Base-by-base conservation (phyloP, 208 protist species). In the Angomonas ambiguus region DNA sequence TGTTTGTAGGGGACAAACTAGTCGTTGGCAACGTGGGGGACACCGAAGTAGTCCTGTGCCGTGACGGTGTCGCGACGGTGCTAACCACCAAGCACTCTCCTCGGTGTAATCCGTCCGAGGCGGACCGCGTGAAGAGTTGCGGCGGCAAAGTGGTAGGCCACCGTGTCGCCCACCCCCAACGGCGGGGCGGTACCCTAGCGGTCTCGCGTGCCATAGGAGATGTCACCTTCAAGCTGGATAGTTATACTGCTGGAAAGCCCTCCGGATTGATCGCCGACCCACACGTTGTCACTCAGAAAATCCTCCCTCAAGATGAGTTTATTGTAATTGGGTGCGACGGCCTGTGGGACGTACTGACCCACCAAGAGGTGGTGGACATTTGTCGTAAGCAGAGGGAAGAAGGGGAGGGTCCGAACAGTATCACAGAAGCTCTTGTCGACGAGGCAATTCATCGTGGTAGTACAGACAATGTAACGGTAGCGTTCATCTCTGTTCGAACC, bases 121-220 rank as follows among this genome's bases (percentile, higher is more conserved):
- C 68, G 51, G 62, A 81, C 45, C 85, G 96, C 31, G 92, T 98
- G 49, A 73, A 70, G 49, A 71, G 62, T 2, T 85, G 84, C 1
- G 93, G 92, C 30, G 92, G 91, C 1, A 90, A 82, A 53, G 82
- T 98, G 4, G 66, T 95, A 22, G 78, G 86, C 76, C 75, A 84
- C 28, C 86, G 96, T 35, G 92, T 98, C 28, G 94, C 93, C 3
- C 95, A 97, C 53, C 87, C 90, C 20, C 34, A 92, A 92, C 55
- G 82, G 84, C 53, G 70, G 80, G 16, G 65, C 91, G 72, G 82
- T 35, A 96, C 80, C 67, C 83, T 98, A 18, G 93, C 89, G 16
- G 78, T 98, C 16, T 93, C 87, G 1, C 82, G 96, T 48, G 93
- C 95, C 13, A 79, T 98, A 27, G 96, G 96, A 18, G 96, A 98